These are phyloP conservation scores for Aspergillus affinis DNA, from an alignment of 495 filamentous ascomycete genomes.

Conservation along the genomic window DNA sequence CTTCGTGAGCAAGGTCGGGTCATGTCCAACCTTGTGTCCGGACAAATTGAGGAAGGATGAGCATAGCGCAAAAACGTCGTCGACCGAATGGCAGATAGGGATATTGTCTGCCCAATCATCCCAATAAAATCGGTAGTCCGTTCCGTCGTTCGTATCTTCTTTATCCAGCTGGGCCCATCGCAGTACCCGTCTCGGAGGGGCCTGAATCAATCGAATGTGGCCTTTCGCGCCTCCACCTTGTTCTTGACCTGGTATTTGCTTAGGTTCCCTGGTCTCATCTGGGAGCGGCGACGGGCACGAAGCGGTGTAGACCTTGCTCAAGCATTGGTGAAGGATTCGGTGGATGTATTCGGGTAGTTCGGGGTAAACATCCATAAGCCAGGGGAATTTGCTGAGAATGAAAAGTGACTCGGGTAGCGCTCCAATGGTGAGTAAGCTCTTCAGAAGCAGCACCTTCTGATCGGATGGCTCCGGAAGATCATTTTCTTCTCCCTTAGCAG, in stretches of 20 bases:
- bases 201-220: slow-evolving; percentile 55
- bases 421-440: slow-evolving; percentile 84
- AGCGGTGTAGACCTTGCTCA: slow-evolving; percentile 65
- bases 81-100: slow-evolving; percentile 83
- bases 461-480: slow-evolving; percentile 79
- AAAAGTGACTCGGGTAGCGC: slow-evolving; percentile 92
- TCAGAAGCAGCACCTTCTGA: slow-evolving; percentile 82
- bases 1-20: slow-evolving; percentile 73
- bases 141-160: slow-evolving; percentile 67
- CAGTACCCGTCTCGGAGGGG: slow-evolving; percentile 59
- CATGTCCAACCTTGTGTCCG: slow-evolving; percentile 84
- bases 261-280: slow-evolving; percentile 43
- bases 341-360: slow-evolving; percentile 77
- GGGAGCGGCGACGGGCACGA: slow-evolving; percentile 46
- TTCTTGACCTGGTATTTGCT: slow-evolving; percentile 55
- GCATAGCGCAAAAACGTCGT: slow-evolving; percentile 88
- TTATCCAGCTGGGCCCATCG: slow-evolving; percentile 79
- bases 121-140: slow-evolving; percentile 89
- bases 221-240: slow-evolving; percentile 66
- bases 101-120: slow-evolving; percentile 96
- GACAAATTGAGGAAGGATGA: slow-evolving; percentile 79
- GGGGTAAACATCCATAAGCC: slow-evolving; percentile 80
- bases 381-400: slow-evolving; percentile 86
- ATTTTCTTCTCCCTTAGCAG: slow-evolving; percentile 51
- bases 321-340: slow-evolving; percentile 75